phyloP scores from a whole-genome alignment of 768 basidiomycete genomes.

The Hypholoma fasciculare region DNA sequence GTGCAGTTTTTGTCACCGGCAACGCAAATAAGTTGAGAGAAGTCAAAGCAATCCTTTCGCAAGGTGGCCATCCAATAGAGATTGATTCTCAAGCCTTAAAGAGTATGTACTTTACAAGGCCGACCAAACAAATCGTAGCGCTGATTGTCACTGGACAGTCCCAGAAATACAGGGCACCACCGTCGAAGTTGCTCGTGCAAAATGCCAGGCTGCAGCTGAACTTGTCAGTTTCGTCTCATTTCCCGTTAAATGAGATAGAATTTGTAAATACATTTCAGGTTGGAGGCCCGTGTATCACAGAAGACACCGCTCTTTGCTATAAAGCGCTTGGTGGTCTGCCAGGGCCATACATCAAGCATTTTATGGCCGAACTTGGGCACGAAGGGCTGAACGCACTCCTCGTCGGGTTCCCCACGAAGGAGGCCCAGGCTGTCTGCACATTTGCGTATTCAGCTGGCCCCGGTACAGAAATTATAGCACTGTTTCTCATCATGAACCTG shows the following conservation, averaged over 20 bases:
- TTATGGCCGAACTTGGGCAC: slow-evolving; percentile 80
- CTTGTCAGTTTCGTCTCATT: slow-evolving; percentile 43
- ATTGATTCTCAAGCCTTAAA: slow-evolving; percentile 81
- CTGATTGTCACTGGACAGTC: slow-evolving; percentile 44
- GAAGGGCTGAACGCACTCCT: slow-evolving; percentile 89
- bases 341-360: slow-evolving; percentile 97
- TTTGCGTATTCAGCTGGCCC: slow-evolving; percentile 93
- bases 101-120: slow-evolving; percentile 45
- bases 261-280: slow-evolving; percentile 27
- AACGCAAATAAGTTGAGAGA: slow-evolving; percentile 92
- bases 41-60: slow-evolving; percentile 80
- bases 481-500: too few species aligned
- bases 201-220: slow-evolving; percentile 85
- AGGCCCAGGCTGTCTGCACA: slow-evolving; percentile 91
- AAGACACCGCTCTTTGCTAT: slow-evolving; percentile 95
- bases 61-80: slow-evolving; percentile 61
- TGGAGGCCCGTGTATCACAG: slow-evolving; percentile 60
- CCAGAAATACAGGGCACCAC: slow-evolving; percentile 97
- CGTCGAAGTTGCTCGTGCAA: slow-evolving; percentile 83
- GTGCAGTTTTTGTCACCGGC: slow-evolving; percentile 88
- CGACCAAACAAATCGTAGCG: background rate
- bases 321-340: slow-evolving; percentile 88
- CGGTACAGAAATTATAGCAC: slow-evolving; percentile 26
- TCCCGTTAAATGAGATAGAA: background rate
- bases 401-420: slow-evolving; percentile 69